These are phyloP conservation scores for Globisporangium orthogonon DNA, from an alignment of 352 stramenopile genomes.

Conservation along the genomic window DNA sequence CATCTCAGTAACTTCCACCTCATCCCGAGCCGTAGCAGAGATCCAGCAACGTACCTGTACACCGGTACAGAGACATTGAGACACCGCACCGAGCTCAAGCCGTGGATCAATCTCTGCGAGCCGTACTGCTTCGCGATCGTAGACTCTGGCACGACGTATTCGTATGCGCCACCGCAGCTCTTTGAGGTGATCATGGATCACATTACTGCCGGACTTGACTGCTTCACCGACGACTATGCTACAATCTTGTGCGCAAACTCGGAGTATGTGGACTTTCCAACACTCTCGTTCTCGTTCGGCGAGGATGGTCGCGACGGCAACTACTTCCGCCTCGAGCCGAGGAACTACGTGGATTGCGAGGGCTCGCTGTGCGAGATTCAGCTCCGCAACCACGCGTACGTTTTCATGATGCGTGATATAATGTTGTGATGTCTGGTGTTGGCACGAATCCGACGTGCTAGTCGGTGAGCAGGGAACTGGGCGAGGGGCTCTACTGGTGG, in stretches of 20 bases:
- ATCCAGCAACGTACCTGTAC: not conserved
- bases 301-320: slow-evolving; percentile 11
- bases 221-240: slow-evolving; percentile 14
- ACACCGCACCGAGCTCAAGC: not conserved
- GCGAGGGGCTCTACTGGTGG: slow-evolving; percentile 46
- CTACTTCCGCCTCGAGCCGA: slow-evolving; percentile 32
- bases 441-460: not conserved
- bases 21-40: slow-evolving; percentile 7
- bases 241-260: slow-evolving; percentile 20
- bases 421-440: not conserved
- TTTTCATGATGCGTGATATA: not conserved
- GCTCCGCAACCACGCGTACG: slow-evolving; percentile 35
- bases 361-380: slow-evolving; percentile 29
- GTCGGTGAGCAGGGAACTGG: slow-evolving; percentile 19
- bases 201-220: slow-evolving; percentile 24
- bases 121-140: slow-evolving; percentile 49
- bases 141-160: slow-evolving; percentile 46
- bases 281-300: slow-evolving; percentile 41
- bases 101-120: slow-evolving; percentile 20
- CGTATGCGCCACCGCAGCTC: slow-evolving; percentile 30
- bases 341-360: slow-evolving; percentile 36
- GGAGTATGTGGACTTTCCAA: slow-evolving; percentile 28
- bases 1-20: slow-evolving; percentile 31
- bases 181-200: slow-evolving; percentile 33
- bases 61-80: not conserved